phyloP scores from a whole-genome alignment of 2,329 filamentous ascomycete genomes.

The Botryotinia globosa region DNA sequence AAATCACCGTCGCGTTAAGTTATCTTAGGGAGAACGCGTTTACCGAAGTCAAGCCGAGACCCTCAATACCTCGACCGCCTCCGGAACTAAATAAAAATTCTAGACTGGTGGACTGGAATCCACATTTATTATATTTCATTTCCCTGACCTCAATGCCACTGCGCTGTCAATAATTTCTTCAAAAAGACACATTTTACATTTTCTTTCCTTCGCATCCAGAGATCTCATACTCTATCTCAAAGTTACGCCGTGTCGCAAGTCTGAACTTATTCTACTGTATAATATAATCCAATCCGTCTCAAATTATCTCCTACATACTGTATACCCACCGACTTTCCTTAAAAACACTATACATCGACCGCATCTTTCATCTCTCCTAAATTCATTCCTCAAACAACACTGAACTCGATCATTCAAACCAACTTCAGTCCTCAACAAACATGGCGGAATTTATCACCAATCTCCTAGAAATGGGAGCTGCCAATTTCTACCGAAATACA shows the following conservation, averaged over 20 bases:
- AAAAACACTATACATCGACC: not conserved
- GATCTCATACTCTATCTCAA: not conserved
- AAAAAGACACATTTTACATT: not conserved
- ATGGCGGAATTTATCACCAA: constrained; percentile 19
- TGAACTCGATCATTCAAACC: not conserved
- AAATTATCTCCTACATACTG: not conserved
- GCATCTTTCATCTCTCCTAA: not conserved
- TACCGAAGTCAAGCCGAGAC: constrained; percentile 2
- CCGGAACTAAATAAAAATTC: not conserved
- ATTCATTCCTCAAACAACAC: not conserved
- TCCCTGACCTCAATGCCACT: not conserved
- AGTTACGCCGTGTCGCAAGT: not conserved
- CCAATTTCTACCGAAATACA: constrained; percentile 26
- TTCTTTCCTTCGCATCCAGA: not conserved
- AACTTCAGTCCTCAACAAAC: not conserved
- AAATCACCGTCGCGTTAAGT: constrained; percentile 4
- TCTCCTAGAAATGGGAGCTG: constrained; percentile 22
- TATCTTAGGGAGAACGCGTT: not conserved
- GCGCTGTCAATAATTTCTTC: not conserved
- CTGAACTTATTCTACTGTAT: not conserved
- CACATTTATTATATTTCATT: constrained; percentile 7
- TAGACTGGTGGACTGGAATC: not conserved
- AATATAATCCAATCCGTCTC: not conserved
- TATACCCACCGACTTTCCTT: not conserved
- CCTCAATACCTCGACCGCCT: not conserved